Base-by-base conservation (phyloP, 2,329 filamentous ascomycete species). In the Fonsecaea nubica region DNA sequence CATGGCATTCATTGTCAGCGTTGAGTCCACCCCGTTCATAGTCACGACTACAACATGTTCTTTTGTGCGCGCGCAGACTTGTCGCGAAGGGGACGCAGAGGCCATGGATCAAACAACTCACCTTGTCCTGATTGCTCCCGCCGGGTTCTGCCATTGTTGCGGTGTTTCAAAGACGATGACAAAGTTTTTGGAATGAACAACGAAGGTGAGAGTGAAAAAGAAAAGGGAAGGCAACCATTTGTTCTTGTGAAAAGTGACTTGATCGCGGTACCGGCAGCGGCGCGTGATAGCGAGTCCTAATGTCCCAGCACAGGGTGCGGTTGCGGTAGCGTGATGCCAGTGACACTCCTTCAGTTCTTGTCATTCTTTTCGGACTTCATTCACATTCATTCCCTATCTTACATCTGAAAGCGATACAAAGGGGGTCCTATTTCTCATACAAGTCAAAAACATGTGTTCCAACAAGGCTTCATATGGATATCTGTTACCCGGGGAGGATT, bases 351-450 rank as follows among this genome's bases (percentile, higher is more conserved):
- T 12, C 2, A 12, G 18, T 6, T 25, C 15, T 42, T 42, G 4
- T n/a, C 45, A 3, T 50, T 25, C 12, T 15, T 15, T 25, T 15
- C 21, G 4, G 7, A 50, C 45, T 50, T 25, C 18, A 25, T 50
- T 50, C 9, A 25, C 15, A 50, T 50, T 50, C 45, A 50, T 25
- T 18, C 12, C 45, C 45, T 50, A 50, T 50, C 21, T 50, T 50
- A 50, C 45, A 50, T 50, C 18, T 50, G 45, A 50, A 21, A 6
- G 15, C 2, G 21, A 21, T 7, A 4, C 8, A 40, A 48, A 50
- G 10, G 12, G 18, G 25, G 5, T 48, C n/a, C n/a, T 48, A 12
- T 50, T 50, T 50, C 7, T 25, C 45, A 12, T 50, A 10, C 45
- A 50, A 3, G 18, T 50, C 45, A 3, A 50, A 50, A 50, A 13